phyloP scores from a whole-genome alignment of 2,329 filamentous ascomycete species.

The Alternaria infectoria region DNA sequence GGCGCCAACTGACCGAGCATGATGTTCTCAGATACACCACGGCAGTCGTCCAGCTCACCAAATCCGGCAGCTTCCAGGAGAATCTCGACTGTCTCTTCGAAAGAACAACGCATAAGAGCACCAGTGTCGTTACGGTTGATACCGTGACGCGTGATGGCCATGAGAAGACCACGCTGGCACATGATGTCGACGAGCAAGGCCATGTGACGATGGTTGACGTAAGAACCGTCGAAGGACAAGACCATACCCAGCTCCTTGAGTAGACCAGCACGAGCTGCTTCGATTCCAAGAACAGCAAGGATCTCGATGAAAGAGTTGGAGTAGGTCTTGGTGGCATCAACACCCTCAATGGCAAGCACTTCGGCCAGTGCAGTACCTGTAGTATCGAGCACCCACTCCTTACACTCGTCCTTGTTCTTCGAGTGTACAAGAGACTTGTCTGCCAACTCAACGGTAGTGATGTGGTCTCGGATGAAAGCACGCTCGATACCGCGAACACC shows the following conservation, averaged over 20 bases:
- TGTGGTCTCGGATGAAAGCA: slow-evolving; percentile 78
- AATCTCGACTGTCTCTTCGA: slow-evolving; percentile 99
- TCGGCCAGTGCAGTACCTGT: slow-evolving; percentile 85
- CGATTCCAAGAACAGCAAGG: slow-evolving; percentile 93
- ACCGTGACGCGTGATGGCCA: slow-evolving; percentile 95
- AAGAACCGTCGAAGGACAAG: slow-evolving; percentile 97
- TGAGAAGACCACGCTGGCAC: slow-evolving; percentile 92
- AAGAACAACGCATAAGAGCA: slow-evolving; percentile 98
- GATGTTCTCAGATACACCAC: slow-evolving; percentile 97
- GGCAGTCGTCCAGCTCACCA: slow-evolving; percentile 95
- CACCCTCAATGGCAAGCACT: slow-evolving; percentile 84
- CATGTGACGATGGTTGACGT: slow-evolving; percentile 98
- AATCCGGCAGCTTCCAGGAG: slow-evolving; percentile 92
- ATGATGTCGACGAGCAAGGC: slow-evolving; percentile 95
- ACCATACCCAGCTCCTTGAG: slow-evolving; percentile 90
- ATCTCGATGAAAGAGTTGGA: slow-evolving; percentile 97
- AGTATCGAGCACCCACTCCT: slow-evolving; percentile 96
- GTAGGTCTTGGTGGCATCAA: slow-evolving; percentile 84
- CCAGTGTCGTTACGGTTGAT: slow-evolving; percentile 98
- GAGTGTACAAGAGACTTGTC: slow-evolving; percentile 77
- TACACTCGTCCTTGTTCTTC: slow-evolving; percentile 76
- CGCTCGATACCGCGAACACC: slow-evolving; percentile 88
- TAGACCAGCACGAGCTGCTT: slow-evolving; percentile 86
- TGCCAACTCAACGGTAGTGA: slow-evolving; percentile 62
- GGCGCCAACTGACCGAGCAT: slow-evolving; percentile 98